These are phyloP conservation scores for Balamuthia mandrillaris DNA, from an alignment of 208 protist species.

Conservation along the genomic window DNA sequence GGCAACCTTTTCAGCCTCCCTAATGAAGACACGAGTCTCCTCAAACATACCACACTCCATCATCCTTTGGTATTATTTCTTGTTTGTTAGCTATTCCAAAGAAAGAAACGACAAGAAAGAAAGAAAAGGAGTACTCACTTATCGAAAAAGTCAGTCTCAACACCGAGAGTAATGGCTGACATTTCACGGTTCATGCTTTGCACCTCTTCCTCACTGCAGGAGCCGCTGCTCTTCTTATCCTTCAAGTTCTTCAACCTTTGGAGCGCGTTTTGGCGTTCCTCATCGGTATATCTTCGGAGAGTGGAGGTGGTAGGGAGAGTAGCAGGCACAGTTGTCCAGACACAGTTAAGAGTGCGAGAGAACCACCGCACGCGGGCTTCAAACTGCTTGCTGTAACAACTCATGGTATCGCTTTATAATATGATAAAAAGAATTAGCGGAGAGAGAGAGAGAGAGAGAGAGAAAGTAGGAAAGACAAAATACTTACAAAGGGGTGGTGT, in stretches of 20 bases:
- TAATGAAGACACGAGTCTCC: conserved; percentile 12
- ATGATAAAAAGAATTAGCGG: not conserved
- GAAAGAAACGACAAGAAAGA: not conserved
- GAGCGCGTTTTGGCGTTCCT: not conserved
- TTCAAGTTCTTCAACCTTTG: not conserved
- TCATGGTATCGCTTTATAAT: not conserved
- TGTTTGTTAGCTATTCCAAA: not conserved
- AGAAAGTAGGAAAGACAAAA: too few relatives aligned
- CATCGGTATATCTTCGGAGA: not conserved
- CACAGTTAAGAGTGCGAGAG: not conserved
- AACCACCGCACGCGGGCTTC: conserved; percentile 11
- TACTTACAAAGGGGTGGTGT: conserved; percentile 10
- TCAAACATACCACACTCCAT: conserved; percentile 24
- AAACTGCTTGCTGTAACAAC: conserved; percentile 26
- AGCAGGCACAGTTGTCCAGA: not conserved
- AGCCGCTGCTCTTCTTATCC: conserved; percentile 18
- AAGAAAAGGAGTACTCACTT: not conserved
- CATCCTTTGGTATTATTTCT: not conserved
- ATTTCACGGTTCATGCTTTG: conserved; percentile 28
- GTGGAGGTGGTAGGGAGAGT: not conserved
- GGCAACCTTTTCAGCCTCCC: not conserved
- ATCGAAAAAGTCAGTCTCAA: conserved; percentile 25
- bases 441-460: not conserved
- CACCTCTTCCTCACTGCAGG: not conserved
- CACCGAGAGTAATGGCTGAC: conserved; percentile 14